phyloP scores from a whole-genome alignment of 352 stramenopile species.

The Phytophthora palmivora region DNA sequence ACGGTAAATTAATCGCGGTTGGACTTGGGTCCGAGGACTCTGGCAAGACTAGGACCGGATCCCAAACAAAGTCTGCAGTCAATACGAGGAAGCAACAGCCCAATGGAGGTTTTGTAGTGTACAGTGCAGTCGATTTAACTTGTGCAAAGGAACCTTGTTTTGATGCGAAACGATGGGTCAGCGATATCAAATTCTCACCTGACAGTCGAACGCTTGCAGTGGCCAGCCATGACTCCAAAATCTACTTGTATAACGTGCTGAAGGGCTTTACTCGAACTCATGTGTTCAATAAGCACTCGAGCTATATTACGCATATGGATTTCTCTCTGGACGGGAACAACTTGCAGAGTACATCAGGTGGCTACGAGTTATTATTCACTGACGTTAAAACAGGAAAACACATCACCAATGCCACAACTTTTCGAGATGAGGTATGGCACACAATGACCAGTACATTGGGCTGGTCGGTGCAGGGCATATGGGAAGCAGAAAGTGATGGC shows the following conservation, averaged over 20 bases:
- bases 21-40: slow-evolving; percentile 64
- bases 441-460: slow-evolving; percentile 88
- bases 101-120: slow-evolving; percentile 67
- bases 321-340: slow-evolving; percentile 75
- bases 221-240: slow-evolving; percentile 71
- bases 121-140: slow-evolving; percentile 54
- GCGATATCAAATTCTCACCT: slow-evolving; percentile 76
- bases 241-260: slow-evolving; percentile 82
- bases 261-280: slow-evolving; percentile 73
- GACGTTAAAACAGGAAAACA: slow-evolving; percentile 73
- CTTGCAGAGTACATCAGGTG: slow-evolving; percentile 78
- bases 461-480: slow-evolving; percentile 94
- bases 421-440: slow-evolving; percentile 92
- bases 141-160: slow-evolving; percentile 56
- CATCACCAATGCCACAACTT: slow-evolving; percentile 76
- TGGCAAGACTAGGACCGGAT: slow-evolving; percentile 12
- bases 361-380: slow-evolving; percentile 91
- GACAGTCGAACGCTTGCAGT: slow-evolving; percentile 67
- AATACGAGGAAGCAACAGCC: slow-evolving; percentile 28
- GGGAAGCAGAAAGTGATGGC: slow-evolving; percentile 74
- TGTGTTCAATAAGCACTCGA: slow-evolving; percentile 84
- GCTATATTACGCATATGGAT: slow-evolving; percentile 81
- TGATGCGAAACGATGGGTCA: slow-evolving; percentile 75
- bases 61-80: slow-evolving; percentile 24
- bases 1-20: slow-evolving; percentile 91